A percentile compares a stretch with the other conserved stretches of the same genome.
phyloP scores from a whole-genome alignment of 768 basidiomycete species.

The Saitozyma sp. region DNA sequence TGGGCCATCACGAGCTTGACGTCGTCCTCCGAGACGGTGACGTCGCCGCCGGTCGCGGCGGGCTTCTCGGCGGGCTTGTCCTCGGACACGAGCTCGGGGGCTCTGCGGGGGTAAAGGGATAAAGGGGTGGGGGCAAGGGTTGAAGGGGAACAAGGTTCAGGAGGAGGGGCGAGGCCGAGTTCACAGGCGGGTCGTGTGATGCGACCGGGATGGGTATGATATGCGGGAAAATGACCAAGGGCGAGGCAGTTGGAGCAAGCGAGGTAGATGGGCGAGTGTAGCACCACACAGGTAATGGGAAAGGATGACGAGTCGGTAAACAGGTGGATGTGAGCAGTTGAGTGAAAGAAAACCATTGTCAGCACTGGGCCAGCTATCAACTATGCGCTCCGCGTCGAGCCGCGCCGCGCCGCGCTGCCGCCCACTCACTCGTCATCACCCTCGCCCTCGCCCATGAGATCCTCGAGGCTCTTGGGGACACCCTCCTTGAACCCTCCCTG shows the following conservation, averaged over 20 bases:
- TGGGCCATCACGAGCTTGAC: slow-evolving; percentile 89
- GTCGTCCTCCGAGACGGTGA: slow-evolving; percentile 77
- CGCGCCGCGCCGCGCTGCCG: background rate
- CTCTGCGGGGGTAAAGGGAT: slow-evolving; percentile 21
- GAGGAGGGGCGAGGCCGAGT: background rate
- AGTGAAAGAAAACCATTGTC: slow-evolving; percentile 9
- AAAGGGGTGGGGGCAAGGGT: background rate
- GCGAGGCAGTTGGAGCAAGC: background rate
- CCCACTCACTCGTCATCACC: slow-evolving; percentile 46
- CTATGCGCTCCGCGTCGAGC: background rate
- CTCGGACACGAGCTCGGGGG: slow-evolving; percentile 39
- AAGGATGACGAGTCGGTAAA: background rate
- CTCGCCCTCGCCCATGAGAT: slow-evolving; percentile 34
- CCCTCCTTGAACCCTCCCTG: slow-evolving; percentile 63
- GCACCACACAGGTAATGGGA: no score
- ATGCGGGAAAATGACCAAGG: background rate
- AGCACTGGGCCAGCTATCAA: slow-evolving; percentile 1
- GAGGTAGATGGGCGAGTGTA: no score
- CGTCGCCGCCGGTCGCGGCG: slow-evolving; percentile 27
- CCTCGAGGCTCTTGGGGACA: slow-evolving; percentile 65
- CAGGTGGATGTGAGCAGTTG: background rate
- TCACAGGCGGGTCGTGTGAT: background rate
- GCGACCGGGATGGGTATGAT: background rate
- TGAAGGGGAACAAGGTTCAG: background rate
- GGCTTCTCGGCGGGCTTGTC: slow-evolving; percentile 21